phyloP scores from a whole-genome alignment of 192 early-diverging fungal genomes.

The Gryganskiella cystojenkinii region DNA sequence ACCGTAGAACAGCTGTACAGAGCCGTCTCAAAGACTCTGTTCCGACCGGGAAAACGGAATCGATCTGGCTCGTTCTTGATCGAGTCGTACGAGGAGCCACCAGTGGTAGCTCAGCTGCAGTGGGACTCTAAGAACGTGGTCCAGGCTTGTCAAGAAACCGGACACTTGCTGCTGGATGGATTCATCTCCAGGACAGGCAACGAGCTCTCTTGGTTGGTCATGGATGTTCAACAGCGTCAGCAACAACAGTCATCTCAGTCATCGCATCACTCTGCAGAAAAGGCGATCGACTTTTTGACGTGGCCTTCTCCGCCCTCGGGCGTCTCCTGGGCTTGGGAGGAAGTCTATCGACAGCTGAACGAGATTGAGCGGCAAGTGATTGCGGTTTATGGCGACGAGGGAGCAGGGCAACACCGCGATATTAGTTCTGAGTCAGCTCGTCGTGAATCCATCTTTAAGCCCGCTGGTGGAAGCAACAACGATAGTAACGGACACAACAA shows the following conservation, averaged over 20 bases:
- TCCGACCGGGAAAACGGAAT: slow-evolving; percentile 36
- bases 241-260: not conserved
- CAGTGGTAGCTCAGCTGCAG: slow-evolving; percentile 36
- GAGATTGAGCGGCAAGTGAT: slow-evolving; percentile 54
- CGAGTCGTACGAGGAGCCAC: slow-evolving; percentile 45
- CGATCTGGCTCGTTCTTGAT: slow-evolving; percentile 48
- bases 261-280: not conserved
- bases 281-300: slow-evolving; percentile 12
- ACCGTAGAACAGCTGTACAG: slow-evolving; percentile 41
- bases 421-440: slow-evolving; percentile 39
- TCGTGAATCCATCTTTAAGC: slow-evolving; percentile 37
- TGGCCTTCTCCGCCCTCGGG: slow-evolving; percentile 23
- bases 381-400: slow-evolving; percentile 45
- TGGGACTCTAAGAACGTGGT: slow-evolving; percentile 42
- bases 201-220: slow-evolving; percentile 37
- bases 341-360: slow-evolving; percentile 39
- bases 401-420: slow-evolving; percentile 22
- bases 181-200: slow-evolving; percentile 44
- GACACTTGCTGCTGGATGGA: slow-evolving; percentile 29
- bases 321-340: slow-evolving; percentile 53
- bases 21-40: slow-evolving; percentile 34
- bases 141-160: slow-evolving; percentile 39
- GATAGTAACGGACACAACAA: slow-evolving; percentile 4
- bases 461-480: slow-evolving; percentile 5
- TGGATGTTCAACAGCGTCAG: slow-evolving; percentile 8